Base-by-base conservation (phyloP, 2,329 filamentous ascomycete species). In the Ophiostoma himal-ulmi region DNA sequence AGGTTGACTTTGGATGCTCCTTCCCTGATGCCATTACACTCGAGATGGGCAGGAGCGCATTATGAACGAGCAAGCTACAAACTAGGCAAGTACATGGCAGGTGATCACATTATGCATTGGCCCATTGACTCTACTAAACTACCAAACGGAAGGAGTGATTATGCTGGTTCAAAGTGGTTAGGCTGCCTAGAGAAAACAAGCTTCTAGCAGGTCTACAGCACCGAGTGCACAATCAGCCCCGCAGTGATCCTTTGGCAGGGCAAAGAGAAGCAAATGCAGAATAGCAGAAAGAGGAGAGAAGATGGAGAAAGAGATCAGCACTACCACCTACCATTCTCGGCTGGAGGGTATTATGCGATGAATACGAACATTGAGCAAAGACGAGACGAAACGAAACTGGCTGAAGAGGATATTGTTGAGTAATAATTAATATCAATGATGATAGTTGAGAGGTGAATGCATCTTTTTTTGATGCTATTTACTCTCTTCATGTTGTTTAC, bases 321-420 rank as follows among this genome's bases (percentile, higher is more conserved):
- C 60, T 30, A 71, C 30, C 71, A 71, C 68, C 72, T 69, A 68
- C 72, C 71, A 37, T 64, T 71, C 52, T 68, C 67, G 71, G n/a
- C n/a, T n/a, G n/a, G n/a, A n/a, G n/a, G n/a, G n/a, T n/a, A n/a
- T n/a, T n/a, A n/a, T 30, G 57, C 57, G 44, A 62, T 30, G 60
- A 64, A 60, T 60, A 64, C 44, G 54, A 60, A 57, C 30, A 30
- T 30, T 30, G 54, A 26, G 48, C 37, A 52, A 20, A 5, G 54
- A 57, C 20, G 52, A 10, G 54, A 60, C 54, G 54, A 60, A 60
- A 30, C 26, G 54, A 60, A 3, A 22, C 11, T 7, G 52, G 20
- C 20, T 44, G 41, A 44, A 20, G 41, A 17, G 41, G 1, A 30
- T 44, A 5, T 13, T 20, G 41, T 44, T 44, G 13, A 17, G 14